Evolutionary conservation across 73 alveolate species (phyloP), one percentile per base, ranked within the genome.

Genomic region (Paramecium primaurelia): DNA sequence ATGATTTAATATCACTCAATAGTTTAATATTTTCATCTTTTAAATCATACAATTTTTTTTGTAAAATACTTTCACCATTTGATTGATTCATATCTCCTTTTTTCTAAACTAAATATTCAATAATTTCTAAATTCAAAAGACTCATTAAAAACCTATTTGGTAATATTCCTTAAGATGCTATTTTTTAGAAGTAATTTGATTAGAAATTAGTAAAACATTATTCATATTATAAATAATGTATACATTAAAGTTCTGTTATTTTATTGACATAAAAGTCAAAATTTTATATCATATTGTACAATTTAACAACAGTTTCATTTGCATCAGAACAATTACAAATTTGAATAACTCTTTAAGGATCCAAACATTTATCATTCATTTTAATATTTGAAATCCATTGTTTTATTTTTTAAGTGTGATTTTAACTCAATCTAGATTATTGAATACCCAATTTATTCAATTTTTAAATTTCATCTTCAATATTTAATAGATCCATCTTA

Each of bases 131-230:
- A 26, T 64, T 64, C 28, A 64, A 14, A 4, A 64, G 26, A 34
- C 84, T 64, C 84, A 64, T 64, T 7, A 64, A 64, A 28, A 64
- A 64, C 32, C 84, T 64, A 64, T 64, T 64, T 64, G 84, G 84
- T 7, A 64, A 64, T 32, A 64, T 64, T 28, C 84, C 84, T 64
- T 64, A 9, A 12, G 42, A 64, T 64, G 84, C 42, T 28, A 75
- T 75, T 42, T 75, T 75, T 42, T 38, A 75, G 38, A 75, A 36
- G 7, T 75, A 38, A 36, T 30, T 22, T 4, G 88, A 75, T 75
- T 75, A 20, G 22, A 75, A 38, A 20, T 75, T 42, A 75, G 5
- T 42, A 75, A 75, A 75, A 75, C 60, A 75, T 26, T 75, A 38
- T n/a, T 75, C 60, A 2, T 75, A 75, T 75, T 75, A 38, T 75